These are phyloP conservation scores for Diaporthe longicolla DNA, from an alignment of 2,329 filamentous ascomycete species.

Conservation along the genomic window DNA sequence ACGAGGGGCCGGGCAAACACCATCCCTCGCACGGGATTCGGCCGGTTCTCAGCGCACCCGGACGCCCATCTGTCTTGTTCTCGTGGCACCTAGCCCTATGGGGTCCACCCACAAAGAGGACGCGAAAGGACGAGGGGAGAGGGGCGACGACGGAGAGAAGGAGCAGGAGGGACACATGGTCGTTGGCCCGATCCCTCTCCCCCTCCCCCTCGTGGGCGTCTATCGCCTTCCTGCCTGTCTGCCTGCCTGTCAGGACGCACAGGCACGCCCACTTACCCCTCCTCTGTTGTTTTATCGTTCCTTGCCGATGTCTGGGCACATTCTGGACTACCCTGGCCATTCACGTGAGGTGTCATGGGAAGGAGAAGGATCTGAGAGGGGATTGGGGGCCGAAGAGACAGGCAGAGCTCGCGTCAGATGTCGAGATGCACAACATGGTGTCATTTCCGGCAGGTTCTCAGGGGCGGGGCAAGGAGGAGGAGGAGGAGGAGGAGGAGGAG, in stretches of 20 bases:
- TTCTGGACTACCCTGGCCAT: background rate
- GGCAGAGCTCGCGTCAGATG: slow-evolving; percentile 12
- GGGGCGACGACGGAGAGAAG: too few relatives aligned
- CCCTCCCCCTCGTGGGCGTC: background rate
- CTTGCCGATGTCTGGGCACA: background rate
- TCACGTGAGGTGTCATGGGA: slow-evolving; percentile 9
- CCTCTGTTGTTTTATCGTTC: background rate
- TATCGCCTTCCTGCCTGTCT: background rate
- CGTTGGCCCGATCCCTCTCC: background rate
- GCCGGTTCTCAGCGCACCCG: slow-evolving; percentile 13
- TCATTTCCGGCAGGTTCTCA: slow-evolving; percentile 33
- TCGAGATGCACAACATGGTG: slow-evolving; percentile 34
- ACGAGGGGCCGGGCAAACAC: slow-evolving; percentile 16
- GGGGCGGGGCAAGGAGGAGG: background rate
- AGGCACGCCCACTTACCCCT: slow-evolving; percentile 8
- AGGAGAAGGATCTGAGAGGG: background rate
- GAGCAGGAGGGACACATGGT: slow-evolving; percentile 9
- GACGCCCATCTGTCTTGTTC: slow-evolving; percentile 17
- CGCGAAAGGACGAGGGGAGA: background rate
- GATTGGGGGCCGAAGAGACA: background rate
- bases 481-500: background rate
- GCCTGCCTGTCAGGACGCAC: slow-evolving; percentile 14
- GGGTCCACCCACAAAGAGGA: background rate
- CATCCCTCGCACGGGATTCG: slow-evolving; percentile 13
- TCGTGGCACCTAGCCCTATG: slow-evolving; percentile 18